Conservation (phyloP, 2,329 filamentous ascomycete genomes). For the Epicoccum sorghinum region DNA sequence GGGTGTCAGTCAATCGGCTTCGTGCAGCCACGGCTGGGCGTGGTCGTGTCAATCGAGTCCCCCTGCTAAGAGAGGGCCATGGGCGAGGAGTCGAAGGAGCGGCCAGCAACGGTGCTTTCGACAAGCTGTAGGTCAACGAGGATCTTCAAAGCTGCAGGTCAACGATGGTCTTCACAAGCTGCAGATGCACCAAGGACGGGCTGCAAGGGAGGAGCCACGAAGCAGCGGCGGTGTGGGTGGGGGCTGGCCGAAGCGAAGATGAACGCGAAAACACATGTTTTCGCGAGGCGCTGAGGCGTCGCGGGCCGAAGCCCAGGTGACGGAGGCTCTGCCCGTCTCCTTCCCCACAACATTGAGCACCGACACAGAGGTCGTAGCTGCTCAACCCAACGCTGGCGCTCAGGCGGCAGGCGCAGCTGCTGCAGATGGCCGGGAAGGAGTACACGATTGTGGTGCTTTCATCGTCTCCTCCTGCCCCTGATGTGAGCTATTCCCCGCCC, state of each 20-base stretch:
- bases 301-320: too few relatives aligned
- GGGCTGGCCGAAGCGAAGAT: not conserved
- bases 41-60: too few relatives aligned
- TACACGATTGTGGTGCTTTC: conserved; percentile 39
- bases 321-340: not conserved
- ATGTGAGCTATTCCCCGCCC: conserved; percentile 22
- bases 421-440: conserved; percentile 33
- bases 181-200: not conserved
- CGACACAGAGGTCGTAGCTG: conserved; percentile 7
- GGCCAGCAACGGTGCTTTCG: too few relatives aligned
- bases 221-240: not conserved
- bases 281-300: conserved; percentile 4
- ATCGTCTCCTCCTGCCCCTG: conserved; percentile 40
- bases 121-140: too few relatives aligned
- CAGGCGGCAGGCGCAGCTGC: conserved; percentile 13
- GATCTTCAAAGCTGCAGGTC: too few relatives aligned
- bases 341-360: conserved; percentile 10
- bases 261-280: conserved; percentile 17
- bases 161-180: too few relatives aligned
- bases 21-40: too few relatives aligned
- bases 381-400: conserved; percentile 13
- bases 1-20: too few relatives aligned
- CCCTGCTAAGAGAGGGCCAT: too few relatives aligned
- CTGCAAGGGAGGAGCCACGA: not conserved
- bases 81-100: too few relatives aligned